Evolutionary conservation across 1,284 basidiomycete genomes (phyloP).

Genomic region (Anthracocystis panici-leucophaei): DNA sequence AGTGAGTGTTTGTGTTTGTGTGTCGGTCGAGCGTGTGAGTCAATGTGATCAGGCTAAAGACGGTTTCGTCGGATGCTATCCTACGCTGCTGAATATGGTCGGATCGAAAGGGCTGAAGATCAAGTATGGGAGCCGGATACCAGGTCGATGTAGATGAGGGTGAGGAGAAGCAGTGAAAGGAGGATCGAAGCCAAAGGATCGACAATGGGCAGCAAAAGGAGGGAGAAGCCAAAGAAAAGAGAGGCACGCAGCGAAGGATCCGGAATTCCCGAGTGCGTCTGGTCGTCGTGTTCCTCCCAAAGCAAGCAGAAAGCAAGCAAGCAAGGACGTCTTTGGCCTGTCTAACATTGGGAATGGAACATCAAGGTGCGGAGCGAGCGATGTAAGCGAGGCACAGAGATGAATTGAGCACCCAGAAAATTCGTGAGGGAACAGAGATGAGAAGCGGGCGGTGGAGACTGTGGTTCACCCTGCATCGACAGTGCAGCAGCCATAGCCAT

Average conservation of each 20-base stretch:
- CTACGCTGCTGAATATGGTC: conserved; percentile 5
- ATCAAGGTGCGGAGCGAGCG: conserved; percentile 32
- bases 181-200: neutral
- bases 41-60: conserved; percentile 4
- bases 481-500: neutral
- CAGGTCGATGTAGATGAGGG: neutral
- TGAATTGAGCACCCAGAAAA: conserved; percentile 8
- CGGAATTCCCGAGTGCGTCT: conserved; percentile 33
- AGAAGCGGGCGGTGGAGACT: neutral
- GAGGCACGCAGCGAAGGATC: conserved; percentile 22
- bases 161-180: conserved; percentile 1
- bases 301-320: too few species aligned
- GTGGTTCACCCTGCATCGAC: conserved; percentile 2
- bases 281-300: too few species aligned
- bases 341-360: neutral
- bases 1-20: neutral
- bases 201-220: neutral
- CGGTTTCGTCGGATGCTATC: conserved; percentile 1
- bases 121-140: conserved; percentile 2
- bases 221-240: neutral
- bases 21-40: neutral
- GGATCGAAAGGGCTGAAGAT: conserved; percentile 6
- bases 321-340: neutral
- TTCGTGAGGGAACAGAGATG: too few species aligned
- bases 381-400: conserved; percentile 14